Base-by-base conservation (phyloP, 148 eudicot genomes). In the Silene latifolia region DNA sequence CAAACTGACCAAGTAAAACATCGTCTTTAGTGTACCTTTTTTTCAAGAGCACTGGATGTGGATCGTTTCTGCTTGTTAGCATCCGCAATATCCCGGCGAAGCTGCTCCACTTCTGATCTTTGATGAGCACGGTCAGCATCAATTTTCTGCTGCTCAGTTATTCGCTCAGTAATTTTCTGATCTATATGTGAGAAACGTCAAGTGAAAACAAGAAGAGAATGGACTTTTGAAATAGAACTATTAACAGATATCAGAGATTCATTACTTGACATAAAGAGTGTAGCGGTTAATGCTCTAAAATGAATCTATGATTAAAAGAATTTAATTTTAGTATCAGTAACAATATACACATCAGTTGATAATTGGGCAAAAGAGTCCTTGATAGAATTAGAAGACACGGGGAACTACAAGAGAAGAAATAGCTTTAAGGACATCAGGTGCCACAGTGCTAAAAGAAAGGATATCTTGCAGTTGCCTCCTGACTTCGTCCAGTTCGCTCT, bases 91-190 rank as follows among this genome's bases (percentile, higher is more conserved):
- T 96, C 99, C 72, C 85, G 94, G 76, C 85, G 89, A 73, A 88
- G 86, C 86, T 92, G 99, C 85, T 89, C 98, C 77, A 89, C 57
- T 72, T 85, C 87, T 75, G 99, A 96, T 87, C 80, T 89, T 51
- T 90, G 91, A 86, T 89, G 95, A 86, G 95, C 85, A 75, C 88
- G 87, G 70, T 91, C 91, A 82, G 98, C 98, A 77, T 96, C 98
- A 78, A 82, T 84, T 86, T 96, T 92, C 83, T 96, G 97, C 84
- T 96, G 97, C 79, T 90, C 99, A n/a, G 94, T 84, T 74, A 90
- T 86, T 64, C 86, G 83, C 82, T 88, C 91, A 79, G 93, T 90
- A 61, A 96, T 89, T 76, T 80, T 78, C 82, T 85, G 80, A 83
- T 96, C 98, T 78, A 93, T 88, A 78, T 81, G 99, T 96, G 79